Percentiles rank a stretch among this genome's conserved stretches.
These are phyloP conservation scores for Tolypocladium tropicale DNA, from an alignment of 2,329 filamentous ascomycete species.

Conservation along the genomic window DNA sequence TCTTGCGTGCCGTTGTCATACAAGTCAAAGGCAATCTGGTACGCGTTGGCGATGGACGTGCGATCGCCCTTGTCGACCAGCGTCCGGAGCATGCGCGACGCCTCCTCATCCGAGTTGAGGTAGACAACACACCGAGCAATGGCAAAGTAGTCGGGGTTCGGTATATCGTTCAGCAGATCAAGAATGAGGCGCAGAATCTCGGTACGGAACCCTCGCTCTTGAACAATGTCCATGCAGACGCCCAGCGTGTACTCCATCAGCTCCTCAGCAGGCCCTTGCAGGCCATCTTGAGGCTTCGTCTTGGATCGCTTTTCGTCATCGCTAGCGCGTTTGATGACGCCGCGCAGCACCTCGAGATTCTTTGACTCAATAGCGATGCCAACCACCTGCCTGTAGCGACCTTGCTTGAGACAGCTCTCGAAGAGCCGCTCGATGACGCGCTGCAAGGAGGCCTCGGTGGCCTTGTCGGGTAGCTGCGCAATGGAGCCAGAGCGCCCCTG, in stretches of 20 bases:
- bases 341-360: slow-evolving; percentile 76
- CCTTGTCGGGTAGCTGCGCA: slow-evolving; percentile 55
- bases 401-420: slow-evolving; percentile 75
- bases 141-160: slow-evolving; percentile 90
- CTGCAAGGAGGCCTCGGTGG: slow-evolving; percentile 72
- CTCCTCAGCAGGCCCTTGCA: slow-evolving; percentile 64
- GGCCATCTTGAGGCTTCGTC: slow-evolving; percentile 37
- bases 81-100: slow-evolving; percentile 72
- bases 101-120: slow-evolving; percentile 82
- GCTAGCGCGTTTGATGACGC: slow-evolving; percentile 80
- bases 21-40: slow-evolving; percentile 95
- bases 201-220: slow-evolving; percentile 75
- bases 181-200: slow-evolving; percentile 86
- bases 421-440: slow-evolving; percentile 82
- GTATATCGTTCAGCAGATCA: slow-evolving; percentile 88
- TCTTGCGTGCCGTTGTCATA: slow-evolving; percentile 99
- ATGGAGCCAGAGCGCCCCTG: slow-evolving; percentile 48
- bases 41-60: slow-evolving; percentile 74
- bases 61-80: slow-evolving; percentile 72
- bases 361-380: slow-evolving; percentile 94
- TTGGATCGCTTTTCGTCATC: slow-evolving; percentile 69
- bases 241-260: slow-evolving; percentile 93
- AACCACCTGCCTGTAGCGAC: slow-evolving; percentile 88
- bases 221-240: slow-evolving; percentile 96
- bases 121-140: slow-evolving; percentile 98